Evolutionary conservation across 2,329 filamentous ascomycete genomes (phyloP), one percentile per base, ranked within the genome.

Genomic region (Cadophora gregata): DNA sequence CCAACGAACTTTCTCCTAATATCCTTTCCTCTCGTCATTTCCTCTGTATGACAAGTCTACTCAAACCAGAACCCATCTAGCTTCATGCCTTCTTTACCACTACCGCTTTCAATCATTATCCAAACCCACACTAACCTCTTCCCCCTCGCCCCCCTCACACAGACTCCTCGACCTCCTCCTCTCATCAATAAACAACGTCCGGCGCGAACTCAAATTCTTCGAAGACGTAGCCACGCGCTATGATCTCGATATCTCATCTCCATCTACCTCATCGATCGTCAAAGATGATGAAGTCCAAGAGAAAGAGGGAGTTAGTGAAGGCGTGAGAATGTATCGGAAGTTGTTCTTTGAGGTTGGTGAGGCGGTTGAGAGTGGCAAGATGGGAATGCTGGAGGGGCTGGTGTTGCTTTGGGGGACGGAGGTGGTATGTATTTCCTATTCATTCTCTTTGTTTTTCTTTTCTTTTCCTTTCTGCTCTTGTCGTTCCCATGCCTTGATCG

Each of bases 371-470:
- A n/a, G 16, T 9, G 33, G 50, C 9, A 47, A 45, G 3, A 38
- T 42, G 5, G 58, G 36, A 21, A 51, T 66, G 74, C 79, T 93
- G 2, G 90, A 93, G 75, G 90, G 88, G 6, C 81, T 92, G 68
- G 84, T 92, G 2, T 83, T 92, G n/a, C 84, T 93, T 27, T 94
- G 90, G 88, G 88, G 87, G n/a, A 93, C 89, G 1, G 91, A 95
- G 78, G 86, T 82, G 56, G 56, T 85, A 19, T 21, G 24, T 50
- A 42, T 33, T 7, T 45, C 14, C 21, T 33, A 4, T 25, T 59
- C 55, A 38, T 38, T 45, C 21, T 45, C 36, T 38, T 16, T 1
- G 25, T 27, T 16, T 1, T 14, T 47, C 3, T 3, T 59, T 12
- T 19, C 2, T 59, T 12, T 19, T 45, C 16, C 14, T 42, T 29